Percentiles rank a stretch among this genome's conserved stretches.
phyloP scores from a whole-genome alignment of 2,329 filamentous ascomycete species.

The Parastagonospora nodorum region DNA sequence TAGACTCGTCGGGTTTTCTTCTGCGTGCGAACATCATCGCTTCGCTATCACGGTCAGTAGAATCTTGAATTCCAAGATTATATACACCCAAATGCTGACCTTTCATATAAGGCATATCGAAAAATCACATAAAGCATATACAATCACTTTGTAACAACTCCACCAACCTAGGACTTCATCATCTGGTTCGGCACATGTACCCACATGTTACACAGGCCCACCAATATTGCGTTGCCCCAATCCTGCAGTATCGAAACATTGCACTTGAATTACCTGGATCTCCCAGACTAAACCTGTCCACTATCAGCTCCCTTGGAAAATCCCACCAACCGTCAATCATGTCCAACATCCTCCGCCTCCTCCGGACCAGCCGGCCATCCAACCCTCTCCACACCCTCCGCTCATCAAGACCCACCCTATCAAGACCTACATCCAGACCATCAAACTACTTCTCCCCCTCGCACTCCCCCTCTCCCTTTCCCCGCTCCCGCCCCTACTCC shows the following conservation, averaged over 20 bases:
- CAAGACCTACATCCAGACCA: slow-evolving; percentile 14
- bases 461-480: slow-evolving; percentile 2
- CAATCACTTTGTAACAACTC: neutral
- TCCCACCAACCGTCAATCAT: no score
- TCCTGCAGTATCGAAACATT: neutral
- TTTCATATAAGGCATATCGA: neutral
- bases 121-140: neutral
- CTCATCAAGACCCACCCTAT: slow-evolving; percentile 4
- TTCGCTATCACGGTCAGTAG: no score
- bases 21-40: neutral
- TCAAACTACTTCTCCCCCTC: slow-evolving; percentile 27
- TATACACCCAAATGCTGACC: no score
- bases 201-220: no score
- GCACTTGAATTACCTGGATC: neutral
- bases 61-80: no score
- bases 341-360: slow-evolving; percentile 17
- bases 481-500: slow-evolving; percentile 12
- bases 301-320: no score
- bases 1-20: neutral
- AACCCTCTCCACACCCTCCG: neutral
- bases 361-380: slow-evolving; percentile 13
- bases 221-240: neutral
- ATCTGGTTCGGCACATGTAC: neutral
- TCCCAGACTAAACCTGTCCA: neutral
- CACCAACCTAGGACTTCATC: neutral